A percentile compares a stretch with the other conserved stretches of the same genome.
These are phyloP conservation scores for Edaphochlamys debaryana DNA, from an alignment of 139 green algal species.

Conservation along the genomic window DNA sequence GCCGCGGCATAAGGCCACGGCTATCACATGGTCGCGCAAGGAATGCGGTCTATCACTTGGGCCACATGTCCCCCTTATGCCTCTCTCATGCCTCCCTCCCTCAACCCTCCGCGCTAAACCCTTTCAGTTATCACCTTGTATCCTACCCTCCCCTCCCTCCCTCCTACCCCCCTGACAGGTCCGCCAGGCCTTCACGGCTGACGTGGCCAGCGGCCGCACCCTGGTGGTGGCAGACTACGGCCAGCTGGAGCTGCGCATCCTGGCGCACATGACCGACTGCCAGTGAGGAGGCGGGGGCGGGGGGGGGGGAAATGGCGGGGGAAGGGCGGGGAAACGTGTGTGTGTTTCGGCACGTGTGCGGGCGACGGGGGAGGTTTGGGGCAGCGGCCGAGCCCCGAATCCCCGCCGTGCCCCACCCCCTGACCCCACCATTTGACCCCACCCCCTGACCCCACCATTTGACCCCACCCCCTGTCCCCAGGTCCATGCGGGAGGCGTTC, in stretches of 20 bases:
- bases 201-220: slow-evolving; percentile 73
- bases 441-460: too few species aligned
- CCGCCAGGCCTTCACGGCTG: slow-evolving; percentile 88
- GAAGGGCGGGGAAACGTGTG: neutral
- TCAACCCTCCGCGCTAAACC: neutral
- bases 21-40: too few species aligned
- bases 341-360: too few species aligned
- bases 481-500: slow-evolving; percentile 92
- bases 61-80: too few species aligned
- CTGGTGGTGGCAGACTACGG: slow-evolving; percentile 98
- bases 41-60: too few species aligned
- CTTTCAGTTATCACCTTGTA: neutral
- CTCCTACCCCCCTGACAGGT: slow-evolving; percentile 58
- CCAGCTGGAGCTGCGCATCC: slow-evolving; percentile 97
- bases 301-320: neutral
- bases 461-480: too few species aligned
- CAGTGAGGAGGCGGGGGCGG: slow-evolving; percentile 5
- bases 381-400: too few species aligned
- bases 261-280: slow-evolving; percentile 96
- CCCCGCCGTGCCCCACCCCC: too few species aligned
- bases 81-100: too few species aligned
- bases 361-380: too few species aligned
- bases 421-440: too few species aligned
- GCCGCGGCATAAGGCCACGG: too few species aligned
- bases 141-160: neutral